A percentile compares a stretch with the other conserved stretches of the same genome.
These are phyloP conservation scores for Hymenoscyphus infarciens DNA, from an alignment of 2,329 filamentous ascomycete genomes.

Conservation along the genomic window DNA sequence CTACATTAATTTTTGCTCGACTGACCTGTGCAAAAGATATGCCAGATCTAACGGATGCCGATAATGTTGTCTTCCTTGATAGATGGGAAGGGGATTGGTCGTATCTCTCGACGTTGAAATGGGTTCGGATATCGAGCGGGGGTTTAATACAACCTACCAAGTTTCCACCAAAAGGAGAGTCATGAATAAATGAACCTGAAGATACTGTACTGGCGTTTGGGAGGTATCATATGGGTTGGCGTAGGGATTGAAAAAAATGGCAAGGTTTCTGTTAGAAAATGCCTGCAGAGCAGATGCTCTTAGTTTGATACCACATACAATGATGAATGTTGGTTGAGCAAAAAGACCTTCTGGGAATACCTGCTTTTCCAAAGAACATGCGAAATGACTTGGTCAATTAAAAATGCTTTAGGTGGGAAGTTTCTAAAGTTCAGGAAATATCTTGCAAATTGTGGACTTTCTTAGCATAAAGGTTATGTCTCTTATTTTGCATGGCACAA, in stretches of 20 bases:
- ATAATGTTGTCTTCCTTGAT: constrained; percentile 62
- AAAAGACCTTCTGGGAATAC: no score
- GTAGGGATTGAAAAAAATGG: constrained; percentile 12
- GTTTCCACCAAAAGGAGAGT: constrained; percentile 67
- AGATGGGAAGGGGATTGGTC: constrained; percentile 84
- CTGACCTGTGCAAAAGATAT: constrained; percentile 46
- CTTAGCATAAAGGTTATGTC: not conserved
- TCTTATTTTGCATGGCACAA: not conserved
- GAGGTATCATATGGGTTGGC: constrained; percentile 15
- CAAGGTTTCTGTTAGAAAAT: not conserved
- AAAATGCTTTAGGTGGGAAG: no score
- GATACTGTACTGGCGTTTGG: constrained; percentile 12
- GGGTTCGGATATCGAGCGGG: constrained; percentile 66
- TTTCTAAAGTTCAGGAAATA: no score
- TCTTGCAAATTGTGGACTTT: no score
- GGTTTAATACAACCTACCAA: constrained; percentile 65
- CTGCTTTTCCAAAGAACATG: no score
- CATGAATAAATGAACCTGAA: constrained; percentile 22
- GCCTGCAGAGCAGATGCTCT: not conserved
- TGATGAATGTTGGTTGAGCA: not conserved
- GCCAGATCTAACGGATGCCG: constrained; percentile 68
- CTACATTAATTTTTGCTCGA: not conserved
- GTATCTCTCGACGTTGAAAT: constrained; percentile 70
- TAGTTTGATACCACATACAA: not conserved
- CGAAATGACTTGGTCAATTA: no score